Conservation (phyloP, 257 asterid genomes). For the Scutellaria baicalensis region DNA sequence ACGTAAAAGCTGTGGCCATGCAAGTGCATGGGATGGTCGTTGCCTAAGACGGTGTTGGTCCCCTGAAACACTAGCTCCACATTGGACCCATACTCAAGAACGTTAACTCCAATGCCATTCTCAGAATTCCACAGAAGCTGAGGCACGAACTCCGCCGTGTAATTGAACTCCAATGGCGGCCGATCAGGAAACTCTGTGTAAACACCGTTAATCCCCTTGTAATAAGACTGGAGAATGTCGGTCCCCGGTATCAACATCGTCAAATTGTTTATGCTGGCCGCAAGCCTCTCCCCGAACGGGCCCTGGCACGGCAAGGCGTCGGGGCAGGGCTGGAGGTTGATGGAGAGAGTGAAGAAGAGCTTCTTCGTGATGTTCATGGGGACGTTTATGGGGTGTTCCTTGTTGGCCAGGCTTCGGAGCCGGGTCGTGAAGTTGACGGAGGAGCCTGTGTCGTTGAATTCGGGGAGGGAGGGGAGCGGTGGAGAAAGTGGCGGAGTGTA, state of each 20-base stretch:
- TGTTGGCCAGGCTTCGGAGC: conserved; percentile 25
- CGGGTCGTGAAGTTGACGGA: conserved; percentile 16
- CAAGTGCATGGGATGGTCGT: conserved; percentile 62
- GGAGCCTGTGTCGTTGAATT: conserved; percentile 9
- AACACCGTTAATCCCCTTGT: conserved; percentile 18
- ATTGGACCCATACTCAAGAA: conserved; percentile 28
- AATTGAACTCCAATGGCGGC: conserved; percentile 32
- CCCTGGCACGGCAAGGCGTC: conserved; percentile 20
- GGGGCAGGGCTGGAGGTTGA: conserved; percentile 31
- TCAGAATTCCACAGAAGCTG: conserved; percentile 5
- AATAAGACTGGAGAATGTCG: conserved; percentile 39
- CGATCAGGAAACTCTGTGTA: conserved; percentile 28
- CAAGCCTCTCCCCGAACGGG: conserved; percentile 17
- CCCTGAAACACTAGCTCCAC: conserved; percentile 55
- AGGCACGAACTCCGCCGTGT: conserved; percentile 21
- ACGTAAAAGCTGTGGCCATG: conserved; percentile 61
- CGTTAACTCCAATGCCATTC: conserved; percentile 17
- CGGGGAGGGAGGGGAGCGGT: conserved; percentile 26
- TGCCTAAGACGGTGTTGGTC: conserved; percentile 25
- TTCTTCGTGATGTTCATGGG: conserved; percentile 24
- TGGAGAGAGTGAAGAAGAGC: conserved; percentile 25
- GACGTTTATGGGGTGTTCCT: conserved; percentile 26
- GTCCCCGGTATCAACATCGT: conserved; percentile 25
- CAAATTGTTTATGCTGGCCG: conserved; percentile 47
- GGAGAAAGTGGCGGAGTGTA: conserved; percentile 26